Percentiles rank a stretch among this genome's conserved stretches.
Conservation (phyloP, 208 protist genomes). For the Trypanosoma mega region DNA sequence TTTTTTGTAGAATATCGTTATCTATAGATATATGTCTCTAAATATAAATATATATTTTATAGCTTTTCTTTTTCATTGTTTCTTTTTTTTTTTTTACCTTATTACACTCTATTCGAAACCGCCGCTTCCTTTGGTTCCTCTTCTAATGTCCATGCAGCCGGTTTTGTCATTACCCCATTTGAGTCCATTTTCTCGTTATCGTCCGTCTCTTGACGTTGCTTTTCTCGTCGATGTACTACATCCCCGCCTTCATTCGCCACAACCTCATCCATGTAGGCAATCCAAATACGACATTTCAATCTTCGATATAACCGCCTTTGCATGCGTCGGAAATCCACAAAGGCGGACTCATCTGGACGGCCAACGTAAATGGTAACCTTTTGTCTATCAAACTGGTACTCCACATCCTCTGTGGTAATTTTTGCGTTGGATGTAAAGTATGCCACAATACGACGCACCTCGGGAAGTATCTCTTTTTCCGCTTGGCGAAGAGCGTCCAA, state of each 20-base stretch:
- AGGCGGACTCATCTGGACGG: slow-evolving; percentile 41
- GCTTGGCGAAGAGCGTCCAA: not conserved
- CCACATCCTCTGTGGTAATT: slow-evolving; percentile 31
- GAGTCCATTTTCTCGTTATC: no score
- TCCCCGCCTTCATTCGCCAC: slow-evolving; percentile 4
- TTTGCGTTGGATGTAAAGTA: slow-evolving; percentile 3
- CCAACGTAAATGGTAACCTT: slow-evolving; percentile 75
- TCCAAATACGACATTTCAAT: slow-evolving; percentile 76
- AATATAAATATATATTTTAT: no score
- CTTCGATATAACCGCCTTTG: slow-evolving; percentile 64
- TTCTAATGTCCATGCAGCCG: no score
- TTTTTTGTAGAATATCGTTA: slow-evolving; percentile 5
- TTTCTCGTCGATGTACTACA: not conserved
- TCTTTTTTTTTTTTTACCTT: no score
- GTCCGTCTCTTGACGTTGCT: no score
- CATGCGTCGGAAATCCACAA: slow-evolving; percentile 75
- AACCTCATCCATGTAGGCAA: slow-evolving; percentile 73
- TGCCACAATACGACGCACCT: slow-evolving; percentile 12
- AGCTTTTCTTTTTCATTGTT: no score
- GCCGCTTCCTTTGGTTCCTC: no score
- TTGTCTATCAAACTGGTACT: slow-evolving; percentile 64
- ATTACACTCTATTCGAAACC: no score
- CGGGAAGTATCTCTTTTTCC: not conserved
- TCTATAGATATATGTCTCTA: no score
- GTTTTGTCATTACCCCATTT: no score